Percentiles rank a stretch among this genome's conserved stretches.
phyloP scores from a whole-genome alignment of 1,284 basidiomycete species.

The Tetrapyrgos nigripes region DNA sequence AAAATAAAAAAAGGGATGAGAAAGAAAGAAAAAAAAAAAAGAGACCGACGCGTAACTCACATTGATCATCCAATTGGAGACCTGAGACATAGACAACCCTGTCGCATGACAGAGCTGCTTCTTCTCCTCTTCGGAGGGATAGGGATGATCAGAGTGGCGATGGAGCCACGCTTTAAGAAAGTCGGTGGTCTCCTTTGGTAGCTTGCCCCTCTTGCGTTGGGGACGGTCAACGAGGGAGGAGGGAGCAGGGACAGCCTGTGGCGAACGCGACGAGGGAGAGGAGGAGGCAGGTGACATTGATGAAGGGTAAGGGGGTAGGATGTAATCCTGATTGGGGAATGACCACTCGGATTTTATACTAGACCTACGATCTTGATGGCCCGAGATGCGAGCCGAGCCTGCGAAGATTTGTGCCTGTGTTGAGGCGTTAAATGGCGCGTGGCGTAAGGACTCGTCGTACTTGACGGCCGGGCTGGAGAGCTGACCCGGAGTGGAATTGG shows the following conservation, averaged over 20 bases:
- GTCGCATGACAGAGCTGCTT: conserved; percentile 87
- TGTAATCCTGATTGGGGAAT: conserved; percentile 49
- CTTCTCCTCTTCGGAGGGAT: conserved; percentile 91
- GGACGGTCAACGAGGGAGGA: conserved; percentile 74
- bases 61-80: conserved; percentile 93
- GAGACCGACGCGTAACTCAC: conserved; percentile 50
- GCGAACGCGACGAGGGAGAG: conserved; percentile 58
- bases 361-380: conserved; percentile 67
- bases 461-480: conserved; percentile 57
- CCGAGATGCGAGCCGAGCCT: conserved; percentile 71
- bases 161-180: conserved; percentile 92
- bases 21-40: conserved; percentile 21
- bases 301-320: conserved; percentile 47
- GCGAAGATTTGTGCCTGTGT: conserved; percentile 65
- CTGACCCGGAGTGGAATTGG: conserved; percentile 64
- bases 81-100: conserved; percentile 86
- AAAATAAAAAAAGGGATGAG: conserved; percentile 13
- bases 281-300: conserved; percentile 50
- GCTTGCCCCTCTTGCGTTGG: conserved; percentile 82
- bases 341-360: conserved; percentile 59
- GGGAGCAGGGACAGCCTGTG: conserved; percentile 50
- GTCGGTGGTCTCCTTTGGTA: conserved; percentile 90
- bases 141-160: conserved; percentile 87
- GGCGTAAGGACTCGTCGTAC: conserved; percentile 70
- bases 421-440: conserved; percentile 64